Evolutionary conservation across 2,329 filamentous ascomycete genomes (phyloP).

Genomic region (Boeremia lycopersici): DNA sequence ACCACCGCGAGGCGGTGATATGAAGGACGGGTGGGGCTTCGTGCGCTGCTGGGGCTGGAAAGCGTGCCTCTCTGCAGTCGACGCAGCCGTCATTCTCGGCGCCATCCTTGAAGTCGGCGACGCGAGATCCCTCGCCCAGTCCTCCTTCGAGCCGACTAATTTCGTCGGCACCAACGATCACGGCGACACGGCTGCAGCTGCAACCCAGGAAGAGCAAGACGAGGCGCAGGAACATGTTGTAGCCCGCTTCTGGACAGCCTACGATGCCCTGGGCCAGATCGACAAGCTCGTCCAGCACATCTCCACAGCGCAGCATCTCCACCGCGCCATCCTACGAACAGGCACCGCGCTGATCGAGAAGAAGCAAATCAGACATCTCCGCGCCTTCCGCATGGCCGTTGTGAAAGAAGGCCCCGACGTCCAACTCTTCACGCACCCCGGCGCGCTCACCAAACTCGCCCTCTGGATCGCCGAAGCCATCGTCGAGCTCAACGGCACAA

Average conservation of each 20-base stretch:
- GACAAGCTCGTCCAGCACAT: conserved; percentile 77
- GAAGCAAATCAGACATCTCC: conserved; percentile 88
- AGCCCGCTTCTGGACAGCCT: conserved; percentile 64
- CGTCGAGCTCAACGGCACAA: conserved; percentile 78
- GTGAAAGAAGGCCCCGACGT: conserved; percentile 95
- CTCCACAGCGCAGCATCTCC: conserved; percentile 83
- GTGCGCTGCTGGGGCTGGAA: conserved; percentile 98
- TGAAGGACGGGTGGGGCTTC: conserved; percentile 95
- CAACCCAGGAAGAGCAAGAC: conserved; percentile 31
- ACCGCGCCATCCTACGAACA: conserved; percentile 90
- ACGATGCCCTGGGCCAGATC: conserved; percentile 62
- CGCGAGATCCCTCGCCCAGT: conserved; percentile 50
- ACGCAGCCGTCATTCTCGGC: conserved; percentile 90
- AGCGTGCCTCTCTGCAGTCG: conserved; percentile 88
- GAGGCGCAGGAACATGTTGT: conserved; percentile 54
- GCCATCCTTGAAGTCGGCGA: conserved; percentile 90
- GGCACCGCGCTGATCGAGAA: conserved; percentile 92
- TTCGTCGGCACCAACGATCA: conserved; percentile 35
- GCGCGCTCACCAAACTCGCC: conserved; percentile 89
- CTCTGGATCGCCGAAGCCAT: conserved; percentile 95
- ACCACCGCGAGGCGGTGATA: conserved; percentile 64
- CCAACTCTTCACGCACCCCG: conserved; percentile 87
- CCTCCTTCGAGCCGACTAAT: conserved; percentile 40
- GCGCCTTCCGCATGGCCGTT: conserved; percentile 92
- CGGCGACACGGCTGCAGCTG: conserved; percentile 27